Base-by-base conservation (phyloP, 106 monocot genomes). In the Triglochin maritima region DNA sequence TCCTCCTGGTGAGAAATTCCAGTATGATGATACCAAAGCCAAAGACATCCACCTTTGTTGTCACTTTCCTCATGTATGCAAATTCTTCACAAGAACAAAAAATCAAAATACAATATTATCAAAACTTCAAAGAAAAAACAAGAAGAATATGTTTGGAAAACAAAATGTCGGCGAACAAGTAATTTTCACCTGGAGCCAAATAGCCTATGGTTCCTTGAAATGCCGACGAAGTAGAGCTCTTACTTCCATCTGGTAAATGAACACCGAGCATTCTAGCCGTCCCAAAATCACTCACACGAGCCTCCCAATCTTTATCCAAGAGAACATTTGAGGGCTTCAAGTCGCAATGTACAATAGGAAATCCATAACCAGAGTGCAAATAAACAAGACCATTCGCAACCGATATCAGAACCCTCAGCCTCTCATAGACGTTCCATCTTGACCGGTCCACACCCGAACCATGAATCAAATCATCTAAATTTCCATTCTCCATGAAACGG, bases 201-300 rank as follows among this genome's bases (percentile, higher is more conserved):
- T 94, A 94, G 46, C 94, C 94, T 60, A 94, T 87, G 66, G 94
- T 94, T 75, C 94, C 94, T 72, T 85, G 94, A 47, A 94, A 85
- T 9, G 64, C 83, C 3, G 87, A 79, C 42, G 86, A 76, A n/a
- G 71, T 73, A 6, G 81, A 73, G 17, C 56, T 53, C 49, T 56
- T 65, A 54, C 63, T 68, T 48, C 17, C 71, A 50, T 77, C 84
- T 1, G 55, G 47, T 63, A 80, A 74, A 65, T 78, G 86, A 50
- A 81, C 75, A 17, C 93, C 88, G 49, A 87, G 65, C 79, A 94
- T 89, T 3, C 77, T 69, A 44, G 82, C 81, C 16, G 89, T 89
- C 5, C 94, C 94, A 46, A 94, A 94, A 66, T 89, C 84, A 57
- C 82, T 69, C 16, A 94, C 82, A 70, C 81, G 86, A 29, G 84